phyloP scores from a whole-genome alignment of 2,329 filamentous ascomycete species.

The Diaporthe capsici region DNA sequence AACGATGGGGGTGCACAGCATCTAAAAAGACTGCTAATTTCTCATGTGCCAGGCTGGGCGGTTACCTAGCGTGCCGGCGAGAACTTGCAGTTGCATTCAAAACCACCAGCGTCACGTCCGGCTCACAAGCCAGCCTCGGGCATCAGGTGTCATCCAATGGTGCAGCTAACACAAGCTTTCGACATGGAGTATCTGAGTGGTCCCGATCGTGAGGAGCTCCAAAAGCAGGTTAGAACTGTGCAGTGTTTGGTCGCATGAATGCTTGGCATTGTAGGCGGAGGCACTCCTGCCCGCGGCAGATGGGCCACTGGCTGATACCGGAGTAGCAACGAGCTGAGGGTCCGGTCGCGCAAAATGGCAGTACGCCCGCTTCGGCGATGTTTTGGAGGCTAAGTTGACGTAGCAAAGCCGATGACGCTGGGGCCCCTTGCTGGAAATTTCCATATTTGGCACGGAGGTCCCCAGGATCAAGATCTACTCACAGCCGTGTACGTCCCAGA shows the following conservation, averaged over 20 bases:
- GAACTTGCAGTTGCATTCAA: neutral
- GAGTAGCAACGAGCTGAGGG: neutral
- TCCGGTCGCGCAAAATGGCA: constrained; percentile 15
- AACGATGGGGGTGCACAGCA: constrained; percentile 10
- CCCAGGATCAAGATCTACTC: neutral
- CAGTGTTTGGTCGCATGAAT: constrained; percentile 8
- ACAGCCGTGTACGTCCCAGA: neutral
- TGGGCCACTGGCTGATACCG: constrained; percentile 21
- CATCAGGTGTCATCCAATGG: constrained; percentile 22
- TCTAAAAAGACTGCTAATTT: constrained; percentile 11
- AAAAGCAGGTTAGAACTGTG: neutral
- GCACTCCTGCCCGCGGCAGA: constrained; percentile 2
- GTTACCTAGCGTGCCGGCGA: neutral
- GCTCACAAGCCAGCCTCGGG: constrained; percentile 16
- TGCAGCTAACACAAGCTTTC: constrained; percentile 10
- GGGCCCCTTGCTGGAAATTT: neutral
- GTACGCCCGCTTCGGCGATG: neutral
- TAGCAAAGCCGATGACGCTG: neutral
- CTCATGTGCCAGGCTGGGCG: neutral
- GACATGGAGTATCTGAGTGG: neutral
- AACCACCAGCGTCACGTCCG: constrained; percentile 31
- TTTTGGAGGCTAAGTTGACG: neutral
- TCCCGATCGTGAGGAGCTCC: neutral
- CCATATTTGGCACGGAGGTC: neutral
- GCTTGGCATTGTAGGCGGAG: constrained; percentile 28